These are phyloP conservation scores for Verticillium zaregamsianum DNA, from an alignment of 2,329 filamentous ascomycete genomes.

Conservation along the genomic window DNA sequence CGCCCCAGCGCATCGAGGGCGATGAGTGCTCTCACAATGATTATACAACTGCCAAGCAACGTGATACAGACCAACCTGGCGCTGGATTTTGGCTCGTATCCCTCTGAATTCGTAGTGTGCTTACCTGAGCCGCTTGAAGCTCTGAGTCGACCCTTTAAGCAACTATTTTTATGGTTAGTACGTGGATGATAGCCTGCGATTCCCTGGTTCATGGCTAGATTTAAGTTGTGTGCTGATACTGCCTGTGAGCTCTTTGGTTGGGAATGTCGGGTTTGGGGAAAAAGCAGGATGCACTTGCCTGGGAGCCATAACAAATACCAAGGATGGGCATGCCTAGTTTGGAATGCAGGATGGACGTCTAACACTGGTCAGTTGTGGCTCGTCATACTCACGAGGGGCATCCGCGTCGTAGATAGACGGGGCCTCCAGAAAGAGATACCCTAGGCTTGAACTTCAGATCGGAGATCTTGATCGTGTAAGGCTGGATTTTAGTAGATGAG, in stretches of 20 bases:
- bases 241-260: no score
- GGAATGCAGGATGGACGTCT: constrained; percentile 71
- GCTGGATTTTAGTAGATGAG: neutral
- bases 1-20: neutral
- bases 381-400: constrained; percentile 44
- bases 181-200: neutral
- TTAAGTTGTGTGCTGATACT: no score
- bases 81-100: neutral
- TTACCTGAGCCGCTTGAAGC: constrained; percentile 9
- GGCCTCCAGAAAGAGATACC: constrained; percentile 22
- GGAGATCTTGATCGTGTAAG: neutral
- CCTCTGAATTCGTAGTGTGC: neutral
- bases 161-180: constrained; percentile 36
- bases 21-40: neutral
- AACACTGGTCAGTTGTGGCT: constrained; percentile 8
- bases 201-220: no score
- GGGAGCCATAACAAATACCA: constrained; percentile 55
- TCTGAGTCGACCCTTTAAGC: constrained; percentile 60
- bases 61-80: neutral
- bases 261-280: no score
- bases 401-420: constrained; percentile 76
- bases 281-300: constrained; percentile 3
- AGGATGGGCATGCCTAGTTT: constrained; percentile 63
- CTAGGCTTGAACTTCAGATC: neutral
- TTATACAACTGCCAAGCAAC: neutral